phyloP scores from a whole-genome alignment of 805 yeast genomes.

The Kodamaea laetipori region DNA sequence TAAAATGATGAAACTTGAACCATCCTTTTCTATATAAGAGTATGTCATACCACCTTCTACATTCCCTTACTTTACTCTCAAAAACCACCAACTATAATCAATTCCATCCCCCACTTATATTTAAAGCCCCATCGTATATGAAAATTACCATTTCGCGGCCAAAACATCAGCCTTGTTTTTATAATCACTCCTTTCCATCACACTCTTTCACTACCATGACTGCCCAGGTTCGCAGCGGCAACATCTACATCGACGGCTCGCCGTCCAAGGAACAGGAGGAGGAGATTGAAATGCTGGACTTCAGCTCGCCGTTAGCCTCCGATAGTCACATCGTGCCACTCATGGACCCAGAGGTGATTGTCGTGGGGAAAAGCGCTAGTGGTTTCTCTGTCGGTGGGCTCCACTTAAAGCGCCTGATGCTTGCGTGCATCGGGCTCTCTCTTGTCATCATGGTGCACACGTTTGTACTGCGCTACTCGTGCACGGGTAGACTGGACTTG shows the following conservation, averaged over 20 bases:
- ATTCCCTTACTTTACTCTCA: no score
- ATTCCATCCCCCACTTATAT: neutral
- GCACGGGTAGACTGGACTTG: conserved; percentile 7
- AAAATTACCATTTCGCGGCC: neutral
- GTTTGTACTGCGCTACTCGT: conserved; percentile 7
- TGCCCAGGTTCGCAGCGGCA: conserved; percentile 3
- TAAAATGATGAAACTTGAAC: no score
- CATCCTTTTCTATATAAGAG: no score
- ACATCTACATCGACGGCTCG: conserved; percentile 5
- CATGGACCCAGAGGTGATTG: conserved; percentile 1
- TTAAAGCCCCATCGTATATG: neutral
- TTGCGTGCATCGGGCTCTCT: conserved; percentile 7
- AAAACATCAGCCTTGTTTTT: no score
- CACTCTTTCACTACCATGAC: neutral
- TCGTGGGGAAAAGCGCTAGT: neutral
- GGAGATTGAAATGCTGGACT: conserved; percentile 5
- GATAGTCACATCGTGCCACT: neutral
- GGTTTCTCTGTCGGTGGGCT: neutral
- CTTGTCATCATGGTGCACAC: conserved; percentile 7
- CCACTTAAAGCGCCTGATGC: conserved; percentile 5
- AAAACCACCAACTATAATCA: no score
- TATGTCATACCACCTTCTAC: no score
- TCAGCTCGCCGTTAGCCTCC: neutral
- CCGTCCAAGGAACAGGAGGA: neutral
- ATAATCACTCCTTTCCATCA: neutral